A percentile compares a stretch with the other conserved stretches of the same genome.
Conservation (phyloP, 2,329 filamentous ascomycete genomes). For the Diaporthe sp. region DNA sequence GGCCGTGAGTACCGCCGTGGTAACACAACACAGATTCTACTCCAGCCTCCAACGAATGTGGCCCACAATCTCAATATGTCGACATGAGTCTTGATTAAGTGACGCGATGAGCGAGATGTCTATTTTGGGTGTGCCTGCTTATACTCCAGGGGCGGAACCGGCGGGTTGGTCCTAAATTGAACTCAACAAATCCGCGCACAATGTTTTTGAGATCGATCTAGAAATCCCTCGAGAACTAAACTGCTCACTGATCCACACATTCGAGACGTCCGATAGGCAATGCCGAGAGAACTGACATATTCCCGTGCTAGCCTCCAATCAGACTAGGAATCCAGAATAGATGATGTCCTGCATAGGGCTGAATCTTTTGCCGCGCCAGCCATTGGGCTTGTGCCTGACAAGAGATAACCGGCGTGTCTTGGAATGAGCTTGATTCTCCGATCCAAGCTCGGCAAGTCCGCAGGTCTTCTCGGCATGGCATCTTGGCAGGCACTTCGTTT, state of each 20-base stretch:
- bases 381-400: slow-evolving; percentile 14
- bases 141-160: background rate
- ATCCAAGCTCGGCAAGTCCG: slow-evolving; percentile 11
- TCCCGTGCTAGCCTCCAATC: background rate
- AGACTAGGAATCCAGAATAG: no score
- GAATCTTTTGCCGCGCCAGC: background rate
- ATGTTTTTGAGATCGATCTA: background rate
- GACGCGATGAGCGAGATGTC: background rate
- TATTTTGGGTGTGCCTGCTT: background rate
- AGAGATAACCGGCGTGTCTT: slow-evolving; percentile 11
- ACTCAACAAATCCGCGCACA: background rate
- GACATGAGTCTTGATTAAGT: no score
- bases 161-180: background rate
- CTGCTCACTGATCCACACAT: background rate
- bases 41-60: background rate
- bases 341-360: background rate
- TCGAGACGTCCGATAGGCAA: slow-evolving; percentile 7
- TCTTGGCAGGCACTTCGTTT: background rate
- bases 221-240: background rate
- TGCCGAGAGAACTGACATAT: background rate
- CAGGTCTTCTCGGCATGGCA: background rate
- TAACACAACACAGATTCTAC: background rate
- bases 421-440: slow-evolving; percentile 27
- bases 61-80: no score
- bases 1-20: no score